Percentiles rank a stretch among this genome's conserved stretches.
Conservation (phyloP, 208 protist genomes). For the Spongospora subterranea region DNA sequence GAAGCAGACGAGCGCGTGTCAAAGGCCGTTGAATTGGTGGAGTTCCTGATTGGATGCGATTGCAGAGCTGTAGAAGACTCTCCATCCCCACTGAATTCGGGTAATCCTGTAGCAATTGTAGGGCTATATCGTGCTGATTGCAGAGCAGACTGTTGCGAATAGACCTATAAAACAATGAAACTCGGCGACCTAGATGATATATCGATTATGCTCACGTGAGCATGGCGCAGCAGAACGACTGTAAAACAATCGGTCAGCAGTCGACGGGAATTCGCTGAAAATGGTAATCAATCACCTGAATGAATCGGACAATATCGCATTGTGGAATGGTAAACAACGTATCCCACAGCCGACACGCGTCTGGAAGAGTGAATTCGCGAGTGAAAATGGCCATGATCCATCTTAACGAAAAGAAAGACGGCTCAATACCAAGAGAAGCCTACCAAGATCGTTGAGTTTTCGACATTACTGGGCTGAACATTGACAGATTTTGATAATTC, state of each 20-base stretch:
- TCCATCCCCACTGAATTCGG: conserved; percentile 2
- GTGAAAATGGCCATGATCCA: conserved; percentile 53
- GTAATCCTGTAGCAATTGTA: conserved; percentile 48
- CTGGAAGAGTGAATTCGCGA: conserved; percentile 12
- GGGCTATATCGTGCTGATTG: not conserved
- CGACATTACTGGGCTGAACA: no score
- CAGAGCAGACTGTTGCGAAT: not conserved
- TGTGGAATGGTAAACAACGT: conserved; percentile 23
- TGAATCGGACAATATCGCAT: not conserved
- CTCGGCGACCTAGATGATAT: not conserved
- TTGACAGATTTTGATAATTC: no score
- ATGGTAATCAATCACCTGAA: no score
- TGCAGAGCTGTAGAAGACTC: not conserved
- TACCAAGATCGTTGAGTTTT: no score
- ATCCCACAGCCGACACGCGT: conserved; percentile 16
- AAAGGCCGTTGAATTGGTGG: not conserved
- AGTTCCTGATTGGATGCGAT: not conserved
- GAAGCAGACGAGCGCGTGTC: not conserved
- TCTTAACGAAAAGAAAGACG: not conserved
- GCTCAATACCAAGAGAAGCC: conserved; percentile 2
- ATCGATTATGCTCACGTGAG: not conserved
- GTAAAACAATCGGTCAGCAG: no score
- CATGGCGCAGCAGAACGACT: conserved; percentile 55
- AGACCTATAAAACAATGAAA: not conserved
- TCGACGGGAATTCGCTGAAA: no score